Base-by-base conservation (phyloP, 2,329 filamentous ascomycete species). In the Aspergillus aculeatus region DNA sequence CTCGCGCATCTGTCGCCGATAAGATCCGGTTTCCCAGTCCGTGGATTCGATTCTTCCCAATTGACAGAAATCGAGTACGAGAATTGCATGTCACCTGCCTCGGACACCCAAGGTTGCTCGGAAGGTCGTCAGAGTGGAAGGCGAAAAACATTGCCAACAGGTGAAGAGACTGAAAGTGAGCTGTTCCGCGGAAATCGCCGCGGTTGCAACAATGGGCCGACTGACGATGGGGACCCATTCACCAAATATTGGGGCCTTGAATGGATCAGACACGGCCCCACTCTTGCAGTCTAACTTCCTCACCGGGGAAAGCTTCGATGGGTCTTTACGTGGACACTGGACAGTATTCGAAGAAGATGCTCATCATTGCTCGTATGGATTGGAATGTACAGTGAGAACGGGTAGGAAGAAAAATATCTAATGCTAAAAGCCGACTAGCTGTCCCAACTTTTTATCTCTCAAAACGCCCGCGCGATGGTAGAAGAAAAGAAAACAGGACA, bases 301-400 rank as follows among this genome's bases (percentile, higher is more conserved):
- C 38, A 41, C 38, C 38, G 38, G 16, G 32, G 38, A 41, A 41
- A n/a, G 16, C 14, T 41, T 41, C 38, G 5, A 11, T 35, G 14
- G 14, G 14, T 11, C 14, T 5, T 16, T 41, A 41, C 38, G 38
- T 41, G 38, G 38, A 38, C 5, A 5, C 35, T 38, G 35, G 14
- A 41, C 14, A 41, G 38, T 41, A 5, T 41, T 14, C 5, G 6
- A 14, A 14, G 5, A 41, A 59, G 57, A 31, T 57, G 57, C 54
- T 63, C 61, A 62, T 65, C 61, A 62, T 65, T 52, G 56, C 59
- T 65, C 59, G 41, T 64, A 59, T 44, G 54, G 35, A 62, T 11
- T 52, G 6, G 6, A 64, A 49, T 47, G 23, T 50, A 55, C 55
- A 48, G 16, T 32, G 32, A 49, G 32, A 55, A 29, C 32, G 32